Conservation (phyloP, 1,139 yeast species). For the Kazachstania sp. region DNA sequence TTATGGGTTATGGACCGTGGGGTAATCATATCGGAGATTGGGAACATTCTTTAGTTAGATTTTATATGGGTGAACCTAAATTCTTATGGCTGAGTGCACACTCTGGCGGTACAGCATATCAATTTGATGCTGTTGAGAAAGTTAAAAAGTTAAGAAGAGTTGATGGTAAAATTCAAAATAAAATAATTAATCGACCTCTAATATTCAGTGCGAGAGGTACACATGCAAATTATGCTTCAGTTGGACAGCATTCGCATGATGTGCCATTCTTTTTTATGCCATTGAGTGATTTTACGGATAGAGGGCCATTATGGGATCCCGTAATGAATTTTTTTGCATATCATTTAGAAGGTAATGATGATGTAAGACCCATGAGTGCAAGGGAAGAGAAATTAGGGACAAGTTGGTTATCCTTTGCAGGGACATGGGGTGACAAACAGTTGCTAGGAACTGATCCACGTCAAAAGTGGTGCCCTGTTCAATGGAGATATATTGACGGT, state of each 20-base stretch:
- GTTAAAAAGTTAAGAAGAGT: slow-evolving; percentile 34
- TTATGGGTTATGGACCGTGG: slow-evolving; percentile 95
- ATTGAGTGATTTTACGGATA: slow-evolving; percentile 83
- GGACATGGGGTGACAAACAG: slow-evolving; percentile 87
- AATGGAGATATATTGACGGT: slow-evolving; percentile 83
- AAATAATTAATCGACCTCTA: slow-evolving; percentile 47
- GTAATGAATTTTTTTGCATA: slow-evolving; percentile 71
- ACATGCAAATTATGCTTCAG: slow-evolving; percentile 94
- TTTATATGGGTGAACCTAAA: slow-evolving; percentile 72
- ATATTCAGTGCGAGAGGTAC: slow-evolving; percentile 91
- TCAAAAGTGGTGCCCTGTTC: slow-evolving; percentile 81
- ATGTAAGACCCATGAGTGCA: slow-evolving; percentile 10
- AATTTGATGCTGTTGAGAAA: slow-evolving; percentile 67
- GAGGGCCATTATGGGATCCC: slow-evolving; percentile 96
- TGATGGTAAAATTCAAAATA: slow-evolving; percentile 24
- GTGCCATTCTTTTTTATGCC: slow-evolving; percentile 71
- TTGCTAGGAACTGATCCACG: slow-evolving; percentile 60
- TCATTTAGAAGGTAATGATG: slow-evolving; percentile 45
- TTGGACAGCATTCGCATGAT: slow-evolving; percentile 94
- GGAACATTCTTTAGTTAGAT: slow-evolving; percentile 90
- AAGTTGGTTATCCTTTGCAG: slow-evolving; percentile 71
- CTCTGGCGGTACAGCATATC: slow-evolving; percentile 92
- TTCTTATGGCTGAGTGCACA: slow-evolving; percentile 98
- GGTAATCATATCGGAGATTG: slow-evolving; percentile 98
- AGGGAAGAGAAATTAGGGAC: slow-evolving; percentile 54